phyloP scores from a whole-genome alignment of 1,139 yeast genomes.

The Taphrina flavorubra region DNA sequence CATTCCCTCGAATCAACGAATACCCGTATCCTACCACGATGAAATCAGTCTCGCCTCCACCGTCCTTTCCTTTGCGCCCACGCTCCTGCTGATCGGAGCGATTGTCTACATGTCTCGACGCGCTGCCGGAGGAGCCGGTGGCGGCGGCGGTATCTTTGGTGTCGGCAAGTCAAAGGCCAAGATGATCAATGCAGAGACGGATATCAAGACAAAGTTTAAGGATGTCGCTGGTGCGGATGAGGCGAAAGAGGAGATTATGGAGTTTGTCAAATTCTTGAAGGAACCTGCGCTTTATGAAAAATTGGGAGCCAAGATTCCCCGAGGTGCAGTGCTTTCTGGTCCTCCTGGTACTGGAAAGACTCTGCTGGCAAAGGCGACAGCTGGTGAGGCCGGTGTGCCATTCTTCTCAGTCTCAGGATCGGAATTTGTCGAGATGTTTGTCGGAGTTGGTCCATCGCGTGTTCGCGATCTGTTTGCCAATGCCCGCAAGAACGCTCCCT shows the following conservation, averaged over 20 bases:
- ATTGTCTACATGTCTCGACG: conserved; percentile 71
- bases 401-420: conserved; percentile 94
- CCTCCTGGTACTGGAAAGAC: conserved; percentile 99
- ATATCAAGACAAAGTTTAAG: conserved; percentile 81
- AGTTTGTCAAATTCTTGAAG: conserved; percentile 89
- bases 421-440: conserved; percentile 98
- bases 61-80: conserved; percentile 79
- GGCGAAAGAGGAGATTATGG: conserved; percentile 98
- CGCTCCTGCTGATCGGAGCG: conserved; percentile 82
- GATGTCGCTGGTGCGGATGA: conserved; percentile 98
- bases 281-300: conserved; percentile 87
- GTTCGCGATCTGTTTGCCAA: conserved; percentile 92
- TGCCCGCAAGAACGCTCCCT: conserved; percentile 91
- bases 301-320: conserved; percentile 94
- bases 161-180: conserved; percentile 61
- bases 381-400: conserved; percentile 98
- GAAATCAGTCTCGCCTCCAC: conserved; percentile 69
- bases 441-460: conserved; percentile 97
- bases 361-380: conserved; percentile 94
- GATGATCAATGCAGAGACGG: conserved; percentile 88
- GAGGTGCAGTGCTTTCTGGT: conserved; percentile 96
- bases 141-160: conserved; percentile 63
- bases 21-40: conserved; percentile 81
- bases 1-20: conserved; percentile 67
- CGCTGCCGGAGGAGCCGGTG: conserved; percentile 62